Evolutionary conservation across 2,329 filamentous ascomycete genomes (phyloP), one percentile per base, ranked within the genome.

Genomic region (Fusarium transvaalense): DNA sequence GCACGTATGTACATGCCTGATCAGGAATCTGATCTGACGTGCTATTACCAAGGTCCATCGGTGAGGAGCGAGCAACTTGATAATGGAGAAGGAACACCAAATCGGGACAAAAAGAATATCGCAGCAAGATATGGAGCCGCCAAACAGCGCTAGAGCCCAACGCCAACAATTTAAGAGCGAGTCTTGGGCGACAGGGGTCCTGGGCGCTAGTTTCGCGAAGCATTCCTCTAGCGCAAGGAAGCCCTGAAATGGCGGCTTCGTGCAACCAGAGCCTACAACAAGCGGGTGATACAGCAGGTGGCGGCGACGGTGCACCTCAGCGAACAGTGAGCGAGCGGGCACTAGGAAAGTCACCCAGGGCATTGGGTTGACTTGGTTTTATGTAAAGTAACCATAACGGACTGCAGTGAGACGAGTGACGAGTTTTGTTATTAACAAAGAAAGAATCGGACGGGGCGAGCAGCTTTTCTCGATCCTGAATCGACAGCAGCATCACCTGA

Each of bases 291-390:
- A 19, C 34, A 31, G 17, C 17, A 27, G 35, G 52, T 45, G 56
- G 55, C 51, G 41, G 62, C 50, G 66, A 53, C 55, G 64, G 65
- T 51, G 42, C 23, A 54, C 55, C 39, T 27, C 59, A 58, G 46
- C 41, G 43, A 71, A 54, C 57, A 69, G 60, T 31, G 53, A 48
- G 57, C 31, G 42, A 51, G 61, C 72, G 72, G 72, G 67, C 72
- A 73, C 72, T 74, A 74, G 64, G 67, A 48, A 73, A 71, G 56
- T 62, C 64, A 54, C 37, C 71, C 69, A 70, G 46, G 48, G 61
- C 66, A 60, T 69, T 58, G 72, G 72, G 72, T 61, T 68, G 48
- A 39, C 21, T 12, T 61, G 56, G 56, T 13, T 48, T 14, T 12
- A 34, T 35, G n/a, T 27, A 21, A 10, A 50, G 19, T 29, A 19